Evolutionary conservation across 345 rosid species (phyloP).

Genomic region (Syzygium aqueum): DNA sequence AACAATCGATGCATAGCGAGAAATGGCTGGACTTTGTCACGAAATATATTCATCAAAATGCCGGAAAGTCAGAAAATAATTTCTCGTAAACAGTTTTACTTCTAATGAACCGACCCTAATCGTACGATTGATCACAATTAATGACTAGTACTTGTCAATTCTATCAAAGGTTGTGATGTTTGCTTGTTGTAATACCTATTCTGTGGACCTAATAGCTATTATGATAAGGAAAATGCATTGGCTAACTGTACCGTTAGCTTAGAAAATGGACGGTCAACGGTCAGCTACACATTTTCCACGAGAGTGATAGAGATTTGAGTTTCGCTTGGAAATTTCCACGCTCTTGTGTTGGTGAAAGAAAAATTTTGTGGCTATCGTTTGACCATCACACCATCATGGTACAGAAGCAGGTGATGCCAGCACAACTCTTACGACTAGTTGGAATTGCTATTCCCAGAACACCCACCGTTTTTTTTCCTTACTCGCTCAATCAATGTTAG

Average conservation of each 20-base stretch:
- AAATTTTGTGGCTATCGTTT: no score
- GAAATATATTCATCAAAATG: neutral
- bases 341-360: no score
- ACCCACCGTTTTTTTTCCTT: neutral
- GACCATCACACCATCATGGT: no score
- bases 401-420: no score
- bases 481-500: neutral
- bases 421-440: neutral
- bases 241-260: no score
- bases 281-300: no score
- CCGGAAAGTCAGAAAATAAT: neutral
- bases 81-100: neutral
- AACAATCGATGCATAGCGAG: neutral
- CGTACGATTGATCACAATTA: neutral
- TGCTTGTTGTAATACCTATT: neutral
- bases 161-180: neutral
- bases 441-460: neutral
- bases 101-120: neutral
- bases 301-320: no score
- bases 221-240: no score
- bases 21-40: neutral
- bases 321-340: no score
- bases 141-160: neutral
- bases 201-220: neutral
- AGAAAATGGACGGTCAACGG: no score